Evolutionary conservation across 2,329 filamentous ascomycete species (phyloP).

Genomic region (Penicillium sp.): DNA sequence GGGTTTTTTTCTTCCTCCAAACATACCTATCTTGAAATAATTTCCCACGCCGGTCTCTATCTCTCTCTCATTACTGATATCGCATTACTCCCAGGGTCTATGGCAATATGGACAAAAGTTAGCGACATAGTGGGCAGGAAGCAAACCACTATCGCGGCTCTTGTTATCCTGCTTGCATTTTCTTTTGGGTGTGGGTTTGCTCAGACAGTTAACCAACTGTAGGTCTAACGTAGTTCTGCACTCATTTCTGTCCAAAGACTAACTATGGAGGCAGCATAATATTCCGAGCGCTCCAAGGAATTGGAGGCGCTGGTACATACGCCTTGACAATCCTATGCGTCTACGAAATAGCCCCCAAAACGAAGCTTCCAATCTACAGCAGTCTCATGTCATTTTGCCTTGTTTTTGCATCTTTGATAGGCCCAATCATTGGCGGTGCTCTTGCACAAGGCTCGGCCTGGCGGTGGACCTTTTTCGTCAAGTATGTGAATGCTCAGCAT

Average conservation of each 20-base stretch:
- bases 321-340: constrained; percentile 31
- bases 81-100: constrained; percentile 21
- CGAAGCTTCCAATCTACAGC: constrained; percentile 25
- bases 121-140: constrained; percentile 38
- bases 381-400: constrained; percentile 26
- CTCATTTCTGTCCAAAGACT: not conserved
- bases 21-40: not conserved
- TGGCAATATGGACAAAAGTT: constrained; percentile 35
- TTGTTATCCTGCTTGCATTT: constrained; percentile 33
- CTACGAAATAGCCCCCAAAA: constrained; percentile 32
- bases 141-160: constrained; percentile 19
- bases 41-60: not conserved
- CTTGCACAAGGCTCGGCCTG: constrained; percentile 25
- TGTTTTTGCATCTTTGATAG: constrained; percentile 23
- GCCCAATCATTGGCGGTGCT: constrained; percentile 28
- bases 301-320: constrained; percentile 35
- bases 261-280: constrained; percentile 28
- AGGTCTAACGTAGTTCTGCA: not conserved
- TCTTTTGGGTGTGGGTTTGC: constrained; percentile 34
- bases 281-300: constrained; percentile 34
- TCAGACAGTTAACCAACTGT: constrained; percentile 34
- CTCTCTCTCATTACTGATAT: not conserved
- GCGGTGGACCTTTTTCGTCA: constrained; percentile 34
- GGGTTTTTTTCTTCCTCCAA: not conserved
- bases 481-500: constrained; percentile 14